These are phyloP conservation scores for Cornus florida DNA, from an alignment of 148 eudicot species.

Conservation along the genomic window DNA sequence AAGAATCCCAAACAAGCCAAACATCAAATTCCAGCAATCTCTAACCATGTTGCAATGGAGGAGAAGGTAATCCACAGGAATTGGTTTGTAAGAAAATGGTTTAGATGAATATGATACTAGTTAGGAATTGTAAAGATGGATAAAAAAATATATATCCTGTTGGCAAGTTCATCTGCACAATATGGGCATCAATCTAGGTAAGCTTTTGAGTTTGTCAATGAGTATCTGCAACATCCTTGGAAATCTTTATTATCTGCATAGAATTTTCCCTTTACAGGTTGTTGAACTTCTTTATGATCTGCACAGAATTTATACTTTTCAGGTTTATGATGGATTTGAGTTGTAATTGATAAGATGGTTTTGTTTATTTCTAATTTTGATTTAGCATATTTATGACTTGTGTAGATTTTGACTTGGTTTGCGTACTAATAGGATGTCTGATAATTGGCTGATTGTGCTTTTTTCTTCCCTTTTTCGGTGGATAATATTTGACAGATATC, in stretches of 20 bases:
- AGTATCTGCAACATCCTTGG: not conserved
- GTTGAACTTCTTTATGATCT: not conserved
- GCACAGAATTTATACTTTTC: too few species aligned
- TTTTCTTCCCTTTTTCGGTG: constrained; percentile 14
- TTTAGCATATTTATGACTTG: not conserved
- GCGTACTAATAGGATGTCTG: constrained; percentile 1
- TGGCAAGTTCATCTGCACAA: constrained; percentile 1
- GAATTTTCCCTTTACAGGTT: not conserved
- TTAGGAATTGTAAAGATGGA: not conserved
- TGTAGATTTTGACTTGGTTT: not conserved
- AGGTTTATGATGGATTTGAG: too few species aligned
- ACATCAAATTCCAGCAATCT: too few species aligned
- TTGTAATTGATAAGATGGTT: too few species aligned
- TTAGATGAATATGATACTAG: not conserved
- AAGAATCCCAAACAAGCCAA: too few species aligned
- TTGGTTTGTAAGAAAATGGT: not conserved
- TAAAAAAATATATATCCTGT: not conserved
- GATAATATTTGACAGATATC: constrained; percentile 50
- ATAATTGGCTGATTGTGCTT: constrained; percentile 1
- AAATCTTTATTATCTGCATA: not conserved
- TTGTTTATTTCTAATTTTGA: too few species aligned
- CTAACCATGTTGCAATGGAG: too few species aligned
- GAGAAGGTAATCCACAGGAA: too few species aligned
- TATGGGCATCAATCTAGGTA: not conserved
- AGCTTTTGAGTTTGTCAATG: not conserved